These are phyloP conservation scores for Arthrobotrys sphaeroides DNA, from an alignment of 2,329 filamentous ascomycete species.

Conservation along the genomic window DNA sequence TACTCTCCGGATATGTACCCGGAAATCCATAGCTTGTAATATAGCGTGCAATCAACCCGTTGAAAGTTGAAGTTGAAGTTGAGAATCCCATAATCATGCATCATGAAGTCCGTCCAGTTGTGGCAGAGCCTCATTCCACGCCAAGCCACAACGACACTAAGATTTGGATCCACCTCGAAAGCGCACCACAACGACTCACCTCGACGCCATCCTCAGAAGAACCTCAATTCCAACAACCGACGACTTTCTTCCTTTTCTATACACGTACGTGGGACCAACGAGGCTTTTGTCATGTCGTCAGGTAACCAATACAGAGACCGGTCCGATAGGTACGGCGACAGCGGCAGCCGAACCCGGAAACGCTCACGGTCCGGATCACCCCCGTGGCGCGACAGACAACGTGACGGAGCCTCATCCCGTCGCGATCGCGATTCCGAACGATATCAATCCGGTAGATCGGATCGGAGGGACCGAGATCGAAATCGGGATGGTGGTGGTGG, in stretches of 20 bases:
- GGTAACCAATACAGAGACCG: constrained; percentile 48
- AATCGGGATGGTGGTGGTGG: constrained; percentile 13
- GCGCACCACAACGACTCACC: constrained; percentile 17
- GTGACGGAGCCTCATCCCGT: constrained; percentile 23
- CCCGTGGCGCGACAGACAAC: constrained; percentile 41
- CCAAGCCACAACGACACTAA: constrained; percentile 35
- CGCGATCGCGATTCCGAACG: constrained; percentile 40
- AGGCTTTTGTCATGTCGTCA: constrained; percentile 35
- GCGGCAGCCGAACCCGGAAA: constrained; percentile 3
- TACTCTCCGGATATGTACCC: too few species aligned
- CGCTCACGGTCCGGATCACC: constrained; percentile 48
- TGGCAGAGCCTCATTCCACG: constrained; percentile 39
- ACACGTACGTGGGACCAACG: constrained; percentile 28
- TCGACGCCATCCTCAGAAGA: not conserved
- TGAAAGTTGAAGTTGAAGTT: too few species aligned
- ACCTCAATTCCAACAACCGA: not conserved
- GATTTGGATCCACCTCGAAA: constrained; percentile 33
- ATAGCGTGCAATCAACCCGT: too few species aligned
- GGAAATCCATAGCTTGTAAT: too few species aligned
- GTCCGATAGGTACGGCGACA: constrained; percentile 41
- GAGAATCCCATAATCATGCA: too few species aligned
- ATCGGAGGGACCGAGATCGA: constrained; percentile 26
- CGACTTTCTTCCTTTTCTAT: not conserved
- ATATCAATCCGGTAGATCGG: constrained; percentile 16
- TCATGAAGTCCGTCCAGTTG: not conserved